phyloP scores from a whole-genome alignment of 2,329 filamentous ascomycete species.

The Parastagonospora nodorum region DNA sequence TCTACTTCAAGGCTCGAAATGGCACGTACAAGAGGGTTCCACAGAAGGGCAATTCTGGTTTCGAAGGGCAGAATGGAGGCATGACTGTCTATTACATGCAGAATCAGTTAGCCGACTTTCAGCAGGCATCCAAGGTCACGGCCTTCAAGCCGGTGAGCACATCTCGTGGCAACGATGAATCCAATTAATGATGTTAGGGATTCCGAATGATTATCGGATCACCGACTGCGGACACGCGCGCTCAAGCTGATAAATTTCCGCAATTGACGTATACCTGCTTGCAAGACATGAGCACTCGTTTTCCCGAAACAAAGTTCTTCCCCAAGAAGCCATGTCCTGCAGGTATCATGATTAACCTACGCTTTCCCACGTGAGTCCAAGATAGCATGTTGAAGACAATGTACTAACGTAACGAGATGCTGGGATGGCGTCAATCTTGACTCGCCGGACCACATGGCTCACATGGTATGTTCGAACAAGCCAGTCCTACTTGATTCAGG shows the following conservation, averaged over 20 bases:
- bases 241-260: conserved; percentile 46
- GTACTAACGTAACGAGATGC: conserved; percentile 50
- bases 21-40: conserved; percentile 33
- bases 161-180: background rate
- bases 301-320: conserved; percentile 49
- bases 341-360: conserved; percentile 52
- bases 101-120: conserved; percentile 29
- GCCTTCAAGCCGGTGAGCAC: conserved; percentile 44
- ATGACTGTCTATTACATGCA: conserved; percentile 40
- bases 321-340: conserved; percentile 47
- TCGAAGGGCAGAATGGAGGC: conserved; percentile 31
- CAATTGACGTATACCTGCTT: conserved; percentile 55
- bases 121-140: conserved; percentile 46
- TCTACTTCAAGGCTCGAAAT: conserved; percentile 31
- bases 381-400: background rate
- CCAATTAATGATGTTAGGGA: conserved; percentile 8
- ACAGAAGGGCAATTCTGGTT: conserved; percentile 31
- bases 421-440: conserved; percentile 34
- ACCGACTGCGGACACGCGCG: conserved; percentile 24
- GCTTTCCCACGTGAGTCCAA: conserved; percentile 39
- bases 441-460: conserved; percentile 29
- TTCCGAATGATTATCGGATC: conserved; percentile 39
- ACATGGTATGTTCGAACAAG: conserved; percentile 17
- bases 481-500: background rate
- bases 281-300: conserved; percentile 46